Percentiles rank a stretch among this genome's conserved stretches.
Evolutionary conservation across 208 protist genomes (phyloP).

Genomic region (Trypanosoma melophagium): DNA sequence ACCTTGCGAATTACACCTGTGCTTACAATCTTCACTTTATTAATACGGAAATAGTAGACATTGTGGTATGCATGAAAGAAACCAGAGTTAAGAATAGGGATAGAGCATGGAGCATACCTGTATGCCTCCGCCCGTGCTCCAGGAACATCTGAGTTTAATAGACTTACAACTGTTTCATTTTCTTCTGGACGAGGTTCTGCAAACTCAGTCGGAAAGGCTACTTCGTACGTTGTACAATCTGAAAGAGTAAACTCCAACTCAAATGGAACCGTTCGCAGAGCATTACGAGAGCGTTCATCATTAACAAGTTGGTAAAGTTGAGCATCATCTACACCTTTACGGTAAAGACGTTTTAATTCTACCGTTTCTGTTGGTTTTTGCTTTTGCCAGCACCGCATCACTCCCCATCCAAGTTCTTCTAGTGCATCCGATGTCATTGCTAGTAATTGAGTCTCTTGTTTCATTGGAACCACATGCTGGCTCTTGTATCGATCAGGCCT

Average conservation of each 20-base stretch:
- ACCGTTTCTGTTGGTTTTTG: constrained; percentile 27
- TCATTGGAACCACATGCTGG: constrained; percentile 80
- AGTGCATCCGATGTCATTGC: constrained; percentile 69
- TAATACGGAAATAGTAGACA: constrained; percentile 80
- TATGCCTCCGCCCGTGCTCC: constrained; percentile 50
- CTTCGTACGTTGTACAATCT: constrained; percentile 66
- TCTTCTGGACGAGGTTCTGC: constrained; percentile 59
- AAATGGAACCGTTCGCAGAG: constrained; percentile 60
- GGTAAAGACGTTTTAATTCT: constrained; percentile 44
- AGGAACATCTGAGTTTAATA: constrained; percentile 69
- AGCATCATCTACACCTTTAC: constrained; percentile 48
- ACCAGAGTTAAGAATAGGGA: constrained; percentile 81
- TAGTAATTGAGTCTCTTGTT: constrained; percentile 81
- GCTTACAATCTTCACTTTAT: constrained; percentile 56
- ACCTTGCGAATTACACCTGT: constrained; percentile 57
- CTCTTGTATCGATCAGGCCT: constrained; percentile 79
- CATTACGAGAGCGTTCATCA: constrained; percentile 42
- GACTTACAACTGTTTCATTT: constrained; percentile 76
- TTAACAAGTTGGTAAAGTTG: constrained; percentile 52
- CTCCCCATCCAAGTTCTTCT: constrained; percentile 81
- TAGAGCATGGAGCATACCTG: constrained; percentile 77
- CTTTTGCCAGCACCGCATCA: constrained; percentile 8
- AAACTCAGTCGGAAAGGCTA: constrained; percentile 55
- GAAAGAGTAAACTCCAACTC: constrained; percentile 54
- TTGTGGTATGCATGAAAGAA: constrained; percentile 89